Base-by-base conservation (phyloP, 2,329 filamentous ascomycete genomes). In the Microcyclospora tardicrescens region DNA sequence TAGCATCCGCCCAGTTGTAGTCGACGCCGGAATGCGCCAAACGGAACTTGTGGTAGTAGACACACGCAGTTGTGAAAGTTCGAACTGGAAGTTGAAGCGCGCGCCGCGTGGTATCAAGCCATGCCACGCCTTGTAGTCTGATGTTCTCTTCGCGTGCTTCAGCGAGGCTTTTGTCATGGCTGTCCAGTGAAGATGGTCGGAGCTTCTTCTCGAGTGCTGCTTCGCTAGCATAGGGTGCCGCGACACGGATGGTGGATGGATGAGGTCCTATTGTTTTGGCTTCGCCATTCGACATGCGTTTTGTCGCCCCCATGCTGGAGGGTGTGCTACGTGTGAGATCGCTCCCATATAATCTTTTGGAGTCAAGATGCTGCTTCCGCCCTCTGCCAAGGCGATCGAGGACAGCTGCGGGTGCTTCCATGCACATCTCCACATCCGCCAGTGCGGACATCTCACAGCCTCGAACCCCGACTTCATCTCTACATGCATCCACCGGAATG, bases 41-140 rank as follows among this genome's bases (percentile, higher is more conserved):
- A 27, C 89, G 79, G 59, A 95, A 95, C 50, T 86, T 86, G 67
- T 96, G 89, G 57, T 87, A 98, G 59, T 94, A 94, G 12, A 83
- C 79, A 46, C 81, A 85, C 1, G 91, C 91, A 0, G 89, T 93
- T 51, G 89, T 84, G 61, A 85, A 95, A 0, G 91, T 96, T 43
- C 84, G 81, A 16, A 95, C 78, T 2, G 91, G 91, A 81, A 98
- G 64, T 50, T 84, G 80, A 36, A 98, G 68, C 15, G 75, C 74
- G 51, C 79, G 77, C 35, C 89, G 75, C 32, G 93, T 81, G 44
- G 78, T 82, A 55, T 95, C 84, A 45, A 98, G 89, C 70, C 89
- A 81, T 42, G 84, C 75, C 9, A 95, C 80, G 13, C 89, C 91
- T 54, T 91, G 84, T 33, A 96, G 64, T 37, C 89, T 78, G 47